Evolutionary conservation across 2,329 filamentous ascomycete genomes (phyloP).

Genomic region (Parastagonospora nodorum): DNA sequence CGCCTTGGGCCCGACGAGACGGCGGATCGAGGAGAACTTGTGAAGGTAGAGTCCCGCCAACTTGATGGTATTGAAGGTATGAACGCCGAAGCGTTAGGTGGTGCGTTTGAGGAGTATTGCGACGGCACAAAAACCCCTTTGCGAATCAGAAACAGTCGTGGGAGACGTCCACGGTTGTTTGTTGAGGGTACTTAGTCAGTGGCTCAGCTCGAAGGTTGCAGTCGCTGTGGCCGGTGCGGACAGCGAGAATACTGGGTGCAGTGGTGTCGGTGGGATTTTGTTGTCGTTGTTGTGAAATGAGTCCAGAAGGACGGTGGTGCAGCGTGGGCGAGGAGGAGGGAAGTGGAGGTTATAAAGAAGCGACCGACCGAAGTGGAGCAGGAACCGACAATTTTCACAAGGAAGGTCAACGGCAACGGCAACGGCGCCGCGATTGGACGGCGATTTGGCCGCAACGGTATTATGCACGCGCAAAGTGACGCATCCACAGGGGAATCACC

Average conservation of each 20-base stretch:
- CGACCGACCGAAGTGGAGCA: constrained; percentile 1
- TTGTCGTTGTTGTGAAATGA: constrained; percentile 4
- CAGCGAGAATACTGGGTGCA: constrained; percentile 3
- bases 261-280: constrained; percentile 2
- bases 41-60: constrained; percentile 83
- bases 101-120: constrained; percentile 16
- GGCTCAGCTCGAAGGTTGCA: constrained; percentile 10
- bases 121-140: constrained; percentile 23
- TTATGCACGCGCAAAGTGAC: too few relatives aligned
- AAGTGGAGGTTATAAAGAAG: constrained; percentile 3
- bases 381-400: constrained; percentile 2
- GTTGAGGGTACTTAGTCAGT: constrained; percentile 20
- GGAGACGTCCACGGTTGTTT: constrained; percentile 18
- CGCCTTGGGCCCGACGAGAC: constrained; percentile 88
- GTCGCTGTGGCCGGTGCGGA: constrained; percentile 11
- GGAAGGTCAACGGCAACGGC: neutral
- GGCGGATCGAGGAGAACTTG: constrained; percentile 77
- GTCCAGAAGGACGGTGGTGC: constrained; percentile 32
- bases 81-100: constrained; percentile 48
- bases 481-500: too few relatives aligned
- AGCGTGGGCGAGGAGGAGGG: constrained; percentile 13
- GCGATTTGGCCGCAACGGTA: neutral
- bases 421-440: constrained; percentile 5
- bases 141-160: constrained; percentile 34
- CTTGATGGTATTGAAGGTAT: constrained; percentile 70